These are phyloP conservation scores for Trapa incisa DNA, from an alignment of 345 rosid genomes.

Conservation along the genomic window DNA sequence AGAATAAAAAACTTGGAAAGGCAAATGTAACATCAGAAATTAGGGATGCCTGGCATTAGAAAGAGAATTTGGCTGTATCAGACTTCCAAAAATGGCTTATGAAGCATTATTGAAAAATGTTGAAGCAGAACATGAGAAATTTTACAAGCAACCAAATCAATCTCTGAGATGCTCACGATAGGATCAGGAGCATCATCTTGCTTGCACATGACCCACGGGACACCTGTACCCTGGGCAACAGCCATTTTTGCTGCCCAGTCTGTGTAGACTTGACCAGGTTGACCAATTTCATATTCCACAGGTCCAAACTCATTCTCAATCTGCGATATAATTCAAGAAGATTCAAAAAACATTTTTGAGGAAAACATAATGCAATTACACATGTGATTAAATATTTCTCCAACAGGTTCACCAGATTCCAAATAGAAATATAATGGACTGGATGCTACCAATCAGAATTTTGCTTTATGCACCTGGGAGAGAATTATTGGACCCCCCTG, in stretches of 20 bases:
- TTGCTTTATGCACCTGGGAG: slow-evolving; percentile 60
- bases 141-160: slow-evolving; percentile 1
- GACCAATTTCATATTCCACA: slow-evolving; percentile 76
- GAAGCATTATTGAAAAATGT: not conserved
- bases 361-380: not conserved
- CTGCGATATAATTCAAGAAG: slow-evolving; percentile 23
- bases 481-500: slow-evolving; percentile 98
- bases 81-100: not conserved
- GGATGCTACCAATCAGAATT: not conserved
- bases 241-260: slow-evolving; percentile 97
- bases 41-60: not conserved
- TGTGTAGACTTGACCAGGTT: slow-evolving; percentile 58
- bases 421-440: not conserved
- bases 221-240: slow-evolving; percentile 75
- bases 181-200: slow-evolving; percentile 99
- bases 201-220: slow-evolving; percentile 99
- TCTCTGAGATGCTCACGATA: slow-evolving; percentile 37
- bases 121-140: not conserved
- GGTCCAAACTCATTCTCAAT: slow-evolving; percentile 99
- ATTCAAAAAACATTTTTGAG: not conserved
- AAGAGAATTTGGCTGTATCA: not conserved
- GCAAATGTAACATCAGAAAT: not conserved
- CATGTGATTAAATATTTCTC: not conserved
- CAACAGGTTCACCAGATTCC: not conserved
- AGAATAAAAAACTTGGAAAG: not conserved